Base-by-base conservation (phyloP, 2,329 filamentous ascomycete genomes). In the Fusarium hainanense region DNA sequence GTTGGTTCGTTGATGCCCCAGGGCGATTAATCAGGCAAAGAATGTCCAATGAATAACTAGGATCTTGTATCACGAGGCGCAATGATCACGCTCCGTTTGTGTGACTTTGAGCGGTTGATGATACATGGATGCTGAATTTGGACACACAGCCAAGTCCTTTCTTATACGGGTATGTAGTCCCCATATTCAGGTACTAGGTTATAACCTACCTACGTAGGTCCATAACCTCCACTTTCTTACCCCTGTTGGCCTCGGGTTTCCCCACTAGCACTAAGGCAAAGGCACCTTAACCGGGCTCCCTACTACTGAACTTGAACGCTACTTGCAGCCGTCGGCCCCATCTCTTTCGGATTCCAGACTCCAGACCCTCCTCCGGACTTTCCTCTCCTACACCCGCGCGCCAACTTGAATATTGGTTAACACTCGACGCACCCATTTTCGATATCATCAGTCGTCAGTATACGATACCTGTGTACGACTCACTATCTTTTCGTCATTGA, bases 301-400 rank as follows among this genome's bases (percentile, higher is more conserved):
- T 40, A 27, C 27, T 34, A 41, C 32, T 42, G 25, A 51, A 51
- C 49, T 51, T 51, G 34, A 37, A 37, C 6, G 34, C 18, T 34
- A 51, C 51, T 42, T 63, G 28, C 43, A 58, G 37, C 48, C 54
- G 43, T 34, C 49, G 48, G 58, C 58, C 65, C 65, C 65, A 62
- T 48, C 48, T 43, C 41, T 56, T 30, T 63, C 51, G 32, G 57
- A 48, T 52, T 58, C 63, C 44, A 58, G 58, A 70, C 52, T 66
- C 66, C 28, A 69, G 66, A 67, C 52, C 51, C 41, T 66, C 47
- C 49, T 60, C 66, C 61, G n/a, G 61, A 67, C 51, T 67, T 67
- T 42, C 62, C 66, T 58, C 54, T 58, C 40, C 30, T 54, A 50
- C 56, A 69, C 52, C 61, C 34, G 34, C 66, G 66, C 46, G 60